Conservation (phyloP, 2,329 filamentous ascomycete species). For the Diaporthe amygdali region DNA sequence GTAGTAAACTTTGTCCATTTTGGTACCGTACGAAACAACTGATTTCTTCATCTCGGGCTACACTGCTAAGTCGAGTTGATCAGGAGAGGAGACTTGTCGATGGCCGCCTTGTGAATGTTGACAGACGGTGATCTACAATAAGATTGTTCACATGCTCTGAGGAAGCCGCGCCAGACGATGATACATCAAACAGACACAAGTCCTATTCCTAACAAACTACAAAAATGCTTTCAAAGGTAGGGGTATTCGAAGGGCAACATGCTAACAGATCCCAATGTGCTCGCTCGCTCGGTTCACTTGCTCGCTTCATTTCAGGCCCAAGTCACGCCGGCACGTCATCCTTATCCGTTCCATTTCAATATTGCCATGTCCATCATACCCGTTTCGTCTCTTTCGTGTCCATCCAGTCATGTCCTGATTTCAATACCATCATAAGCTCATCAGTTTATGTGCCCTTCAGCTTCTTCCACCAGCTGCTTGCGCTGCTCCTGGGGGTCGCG, state of each 20-base stretch:
- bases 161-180: not conserved
- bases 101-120: too few relatives aligned
- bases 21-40: too few relatives aligned
- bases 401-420: not conserved
- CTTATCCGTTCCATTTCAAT: not conserved
- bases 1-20: too few relatives aligned
- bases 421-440: not conserved
- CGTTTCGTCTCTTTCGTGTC: not conserved
- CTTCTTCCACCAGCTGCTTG: constrained; percentile 64
- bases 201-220: not conserved
- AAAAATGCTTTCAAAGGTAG: not conserved
- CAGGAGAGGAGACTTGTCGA: too few relatives aligned
- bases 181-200: not conserved
- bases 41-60: too few relatives aligned
- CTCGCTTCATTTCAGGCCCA: not conserved
- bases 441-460: constrained; percentile 40
- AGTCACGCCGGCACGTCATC: not conserved
- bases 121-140: too few relatives aligned
- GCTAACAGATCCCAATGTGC: constrained; percentile 1
- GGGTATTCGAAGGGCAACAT: constrained; percentile 15
- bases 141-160: too few relatives aligned
- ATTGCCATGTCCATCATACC: not conserved
- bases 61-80: too few relatives aligned
- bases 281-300: not conserved
- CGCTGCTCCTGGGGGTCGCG: constrained; percentile 39